Conservation (phyloP, 148 eudicot genomes). For the Polygonum maritimum region DNA sequence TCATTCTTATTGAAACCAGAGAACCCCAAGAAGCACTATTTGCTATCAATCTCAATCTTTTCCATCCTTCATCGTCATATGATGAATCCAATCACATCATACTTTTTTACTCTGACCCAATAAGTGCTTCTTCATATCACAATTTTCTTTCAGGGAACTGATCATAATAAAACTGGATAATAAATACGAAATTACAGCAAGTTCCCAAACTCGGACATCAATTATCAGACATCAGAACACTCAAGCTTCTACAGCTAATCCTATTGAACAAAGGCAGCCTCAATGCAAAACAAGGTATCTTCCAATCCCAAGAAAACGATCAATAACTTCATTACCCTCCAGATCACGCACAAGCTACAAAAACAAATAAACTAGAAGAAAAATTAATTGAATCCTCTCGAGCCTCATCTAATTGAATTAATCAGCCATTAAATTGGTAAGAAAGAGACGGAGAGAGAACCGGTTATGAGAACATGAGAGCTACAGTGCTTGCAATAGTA, state of each 20-base stretch:
- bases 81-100: neutral
- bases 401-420: neutral
- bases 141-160: neutral
- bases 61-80: neutral
- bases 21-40: neutral
- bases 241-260: neutral
- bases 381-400: neutral
- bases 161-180: neutral
- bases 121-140: neutral
- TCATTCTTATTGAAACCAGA: neutral
- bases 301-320: neutral
- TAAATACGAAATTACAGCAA: neutral
- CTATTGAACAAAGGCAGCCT: neutral
- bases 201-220: neutral
- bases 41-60: neutral
- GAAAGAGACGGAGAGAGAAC: conserved; percentile 20
- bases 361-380: neutral
- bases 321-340: neutral
- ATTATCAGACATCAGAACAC: neutral
- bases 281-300: neutral
- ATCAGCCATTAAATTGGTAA: conserved; percentile 1
- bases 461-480: conserved; percentile 94
- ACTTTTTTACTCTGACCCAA: neutral
- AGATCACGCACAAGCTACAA: neutral
- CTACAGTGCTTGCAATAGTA: conserved; percentile 95